Evolutionary conservation across 1,139 yeast species (phyloP), one percentile per base, ranked within the genome.

Genomic region (Pichia sp.): DNA sequence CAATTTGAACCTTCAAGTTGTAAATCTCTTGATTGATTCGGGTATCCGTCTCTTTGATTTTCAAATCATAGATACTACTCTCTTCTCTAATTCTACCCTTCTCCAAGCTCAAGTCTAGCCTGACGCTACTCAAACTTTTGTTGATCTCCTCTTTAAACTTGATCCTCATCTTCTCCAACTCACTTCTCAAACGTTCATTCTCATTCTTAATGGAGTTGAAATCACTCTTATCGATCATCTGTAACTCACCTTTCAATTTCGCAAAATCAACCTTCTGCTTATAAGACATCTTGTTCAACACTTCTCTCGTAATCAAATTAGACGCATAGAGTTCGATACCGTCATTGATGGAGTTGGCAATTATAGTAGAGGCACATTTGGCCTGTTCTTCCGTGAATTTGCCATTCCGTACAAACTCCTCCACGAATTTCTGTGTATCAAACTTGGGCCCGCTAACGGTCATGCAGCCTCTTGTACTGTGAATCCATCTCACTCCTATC

Each of bases 191-290:
- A 35, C 87, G 72, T 50, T 91, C 97, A 53, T 86, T 93, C 54
- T 91, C 97, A 50, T 83, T 84, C 51, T 81, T 80, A 42, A 91
- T 70, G 34, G 77, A 73, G 38, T 84, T 80, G 51, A 85, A 82
- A 51, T 91, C 97, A 12, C 87, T 72, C 55, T 81, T 78, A 62
- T 91, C 98, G 63, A 85, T 74, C 31, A 88, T 79, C 53, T 84
- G 88, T 37, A 88, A 67, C 58, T 88, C 97, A 25, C 94, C 94
- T 56, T 87, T 82, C 42, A 88, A 70, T 56, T 88, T 88, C 30
- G 96, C 94, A 67, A 91, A 91, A 58, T 88, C 96, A 22, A 91
- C 97, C 52, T 91, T 85, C 52, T 91, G 98, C 55, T 88, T 96
- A 58, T 91, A 91, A 7, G 96, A 81, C 49, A 88, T 74, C 44